Conservation (phyloP, 2,329 filamentous ascomycete genomes). For the Phyllosticta paracitricarpa region DNA sequence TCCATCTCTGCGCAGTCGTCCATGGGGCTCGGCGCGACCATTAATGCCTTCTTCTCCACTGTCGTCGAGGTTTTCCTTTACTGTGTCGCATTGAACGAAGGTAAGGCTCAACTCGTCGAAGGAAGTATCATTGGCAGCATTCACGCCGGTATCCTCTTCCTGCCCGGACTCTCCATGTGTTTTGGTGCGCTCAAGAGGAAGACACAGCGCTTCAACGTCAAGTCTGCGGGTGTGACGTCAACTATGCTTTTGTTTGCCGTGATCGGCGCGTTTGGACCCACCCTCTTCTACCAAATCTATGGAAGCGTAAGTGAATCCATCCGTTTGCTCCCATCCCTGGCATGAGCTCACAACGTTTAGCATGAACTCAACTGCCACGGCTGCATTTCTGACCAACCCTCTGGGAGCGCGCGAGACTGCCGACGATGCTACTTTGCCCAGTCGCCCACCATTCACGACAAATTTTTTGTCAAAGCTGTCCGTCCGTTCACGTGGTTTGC, state of each 20-base stretch:
- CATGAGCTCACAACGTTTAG: conserved; percentile 35
- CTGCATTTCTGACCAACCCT: conserved; percentile 47
- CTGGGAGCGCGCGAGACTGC: conserved; percentile 57
- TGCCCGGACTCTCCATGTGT: conserved; percentile 95
- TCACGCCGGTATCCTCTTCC: conserved; percentile 88
- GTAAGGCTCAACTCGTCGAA: conserved; percentile 87
- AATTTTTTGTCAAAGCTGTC: conserved; percentile 84
- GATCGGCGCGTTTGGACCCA: conserved; percentile 90
- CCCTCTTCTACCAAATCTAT: conserved; percentile 97
- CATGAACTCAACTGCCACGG: conserved; percentile 81
- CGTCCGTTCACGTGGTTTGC: conserved; percentile 89
- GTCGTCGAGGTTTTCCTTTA: conserved; percentile 97
- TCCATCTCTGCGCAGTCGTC: conserved; percentile 98
- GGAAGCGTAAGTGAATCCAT: conserved; percentile 55
- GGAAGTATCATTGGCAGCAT: conserved; percentile 97
- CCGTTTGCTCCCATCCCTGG: not conserved
- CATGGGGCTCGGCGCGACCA: conserved; percentile 92
- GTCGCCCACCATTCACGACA: conserved; percentile 68
- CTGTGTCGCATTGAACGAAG: conserved; percentile 84
- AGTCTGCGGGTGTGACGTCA: conserved; percentile 89
- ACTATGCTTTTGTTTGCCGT: conserved; percentile 97
- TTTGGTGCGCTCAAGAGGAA: conserved; percentile 97
- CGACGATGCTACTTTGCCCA: conserved; percentile 92
- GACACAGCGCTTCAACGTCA: conserved; percentile 95
- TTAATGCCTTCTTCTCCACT: conserved; percentile 98